Evolutionary conservation across 208 protist species (phyloP).

Genomic region (Histomonas meleagridis): DNA sequence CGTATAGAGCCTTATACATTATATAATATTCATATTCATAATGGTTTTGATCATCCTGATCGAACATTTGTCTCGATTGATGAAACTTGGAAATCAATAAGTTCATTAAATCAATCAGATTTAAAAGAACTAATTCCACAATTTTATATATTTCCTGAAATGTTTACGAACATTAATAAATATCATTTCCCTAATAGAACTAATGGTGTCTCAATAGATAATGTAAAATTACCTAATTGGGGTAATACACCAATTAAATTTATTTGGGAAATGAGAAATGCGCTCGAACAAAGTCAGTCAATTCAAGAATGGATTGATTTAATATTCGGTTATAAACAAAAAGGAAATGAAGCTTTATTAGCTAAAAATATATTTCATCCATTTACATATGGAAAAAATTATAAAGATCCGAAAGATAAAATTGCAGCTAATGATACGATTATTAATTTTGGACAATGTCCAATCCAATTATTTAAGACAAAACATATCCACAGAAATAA

Average conservation of each 20-base stretch:
- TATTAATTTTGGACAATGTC: slow-evolving; percentile 16
- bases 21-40: background rate
- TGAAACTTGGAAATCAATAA: background rate
- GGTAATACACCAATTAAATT: slow-evolving; percentile 46
- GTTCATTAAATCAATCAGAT: background rate
- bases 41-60: background rate
- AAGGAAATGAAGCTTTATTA: slow-evolving; percentile 38
- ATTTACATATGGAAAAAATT: background rate
- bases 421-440: background rate
- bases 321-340: slow-evolving; percentile 59
- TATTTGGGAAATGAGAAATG: slow-evolving; percentile 50
- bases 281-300: slow-evolving; percentile 53
- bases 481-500: background rate
- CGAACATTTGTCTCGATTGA: background rate
- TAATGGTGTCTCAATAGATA: slow-evolving; percentile 38
- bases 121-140: slow-evolving; percentile 54
- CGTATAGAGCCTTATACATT: slow-evolving; percentile 1
- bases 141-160: slow-evolving; percentile 55
- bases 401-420: background rate
- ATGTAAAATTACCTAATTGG: slow-evolving; percentile 45
- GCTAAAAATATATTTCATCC: slow-evolving; percentile 22
- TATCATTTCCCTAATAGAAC: slow-evolving; percentile 48
- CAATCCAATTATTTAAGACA: background rate
- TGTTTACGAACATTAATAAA: slow-evolving; percentile 51
- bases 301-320: slow-evolving; percentile 61